Evolutionary conservation across 495 filamentous ascomycete species (phyloP), one percentile per base, ranked within the genome.

Genomic region (Penicillium ucsense): DNA sequence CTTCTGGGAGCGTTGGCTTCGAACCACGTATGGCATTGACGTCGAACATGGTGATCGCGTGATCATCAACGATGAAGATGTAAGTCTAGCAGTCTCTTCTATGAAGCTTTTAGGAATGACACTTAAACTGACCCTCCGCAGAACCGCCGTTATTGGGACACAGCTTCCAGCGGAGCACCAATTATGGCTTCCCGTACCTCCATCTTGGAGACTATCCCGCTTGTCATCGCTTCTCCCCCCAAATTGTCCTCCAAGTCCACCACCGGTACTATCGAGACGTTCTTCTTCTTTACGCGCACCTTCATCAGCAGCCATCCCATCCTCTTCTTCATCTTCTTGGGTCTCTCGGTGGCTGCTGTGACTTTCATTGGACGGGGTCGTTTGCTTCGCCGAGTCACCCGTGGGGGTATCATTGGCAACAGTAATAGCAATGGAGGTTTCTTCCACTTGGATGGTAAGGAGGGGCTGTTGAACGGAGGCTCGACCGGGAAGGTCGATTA

Each of bases 1-100:
- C 27, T 96, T 97, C 65, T 98, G 92, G 92, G 89, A 96, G 63
- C 77, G 91, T 35, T 98, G 92, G 92, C 81, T 98, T 46, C 75
- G 89, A 39, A 92, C 82, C 11, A 95, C 89, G 0, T 98, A 94
- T 61, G 92, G 94, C 36, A 84, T 97, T 52, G 83, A 90, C 56
- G 83, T 89, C 28, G 77, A 75, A 36, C 83, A 88, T 39, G 88
- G 89, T 35, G 92, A 97, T 64, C 77, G 88, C 45, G 89, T 98
- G 36, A 85, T 98, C 44, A 91, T 98, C 65, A 95, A 96, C 51
- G 94, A 98, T 62, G 86, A 97, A 70, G 91, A 95, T 66, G 89
- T 94, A 74, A 82, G 86, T 29, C 34, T 78, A 47, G 7, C 32
- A 20, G 20, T 28, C 12, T 3, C 10, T 35, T n/a, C 8, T 4